phyloP scores from a whole-genome alignment of 2,329 filamentous ascomycete species.

The Mariannaea sp. region DNA sequence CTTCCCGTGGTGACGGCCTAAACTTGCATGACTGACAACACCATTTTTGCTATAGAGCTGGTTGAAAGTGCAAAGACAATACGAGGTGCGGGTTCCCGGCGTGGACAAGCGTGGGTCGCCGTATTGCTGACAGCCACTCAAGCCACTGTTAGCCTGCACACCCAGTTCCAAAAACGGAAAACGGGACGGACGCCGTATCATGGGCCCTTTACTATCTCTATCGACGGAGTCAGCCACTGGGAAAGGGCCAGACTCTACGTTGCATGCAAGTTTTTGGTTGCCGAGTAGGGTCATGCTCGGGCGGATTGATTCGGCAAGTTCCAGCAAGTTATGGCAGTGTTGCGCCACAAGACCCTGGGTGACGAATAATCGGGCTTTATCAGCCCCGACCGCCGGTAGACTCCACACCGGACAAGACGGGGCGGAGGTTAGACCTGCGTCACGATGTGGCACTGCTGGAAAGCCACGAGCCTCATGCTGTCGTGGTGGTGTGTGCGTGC shows the following conservation, averaged over 20 bases:
- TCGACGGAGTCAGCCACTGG: slow-evolving; percentile 20
- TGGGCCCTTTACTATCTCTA: slow-evolving; percentile 23
- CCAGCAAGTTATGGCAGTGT: slow-evolving; percentile 14
- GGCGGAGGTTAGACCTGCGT: slow-evolving; percentile 4
- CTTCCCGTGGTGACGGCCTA: slow-evolving; percentile 26
- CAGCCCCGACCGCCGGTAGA: slow-evolving; percentile 4
- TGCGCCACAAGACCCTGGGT: slow-evolving; percentile 10
- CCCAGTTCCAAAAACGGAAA: slow-evolving; percentile 29
- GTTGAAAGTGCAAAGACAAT: slow-evolving; percentile 36
- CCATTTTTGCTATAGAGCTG: slow-evolving; percentile 30
- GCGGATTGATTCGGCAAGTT: neutral
- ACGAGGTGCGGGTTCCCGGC: slow-evolving; percentile 34
- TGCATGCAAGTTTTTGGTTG: slow-evolving; percentile 21
- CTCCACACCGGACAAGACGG: neutral
- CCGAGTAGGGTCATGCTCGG: slow-evolving; percentile 27
- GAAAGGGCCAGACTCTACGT: slow-evolving; percentile 24
- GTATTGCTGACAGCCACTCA: slow-evolving; percentile 38
- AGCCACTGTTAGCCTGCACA: slow-evolving; percentile 28
- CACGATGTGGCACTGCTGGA: slow-evolving; percentile 25
- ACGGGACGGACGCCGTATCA: slow-evolving; percentile 21
- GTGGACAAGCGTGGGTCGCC: slow-evolving; percentile 27
- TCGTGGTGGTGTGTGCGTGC: no score
- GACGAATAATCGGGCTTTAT: slow-evolving; percentile 13
- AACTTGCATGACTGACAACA: slow-evolving; percentile 36
- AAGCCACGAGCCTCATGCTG: slow-evolving; percentile 27